Evolutionary conservation across 495 filamentous ascomycete species (phyloP).

Genomic region (Trichoderma gamsii): DNA sequence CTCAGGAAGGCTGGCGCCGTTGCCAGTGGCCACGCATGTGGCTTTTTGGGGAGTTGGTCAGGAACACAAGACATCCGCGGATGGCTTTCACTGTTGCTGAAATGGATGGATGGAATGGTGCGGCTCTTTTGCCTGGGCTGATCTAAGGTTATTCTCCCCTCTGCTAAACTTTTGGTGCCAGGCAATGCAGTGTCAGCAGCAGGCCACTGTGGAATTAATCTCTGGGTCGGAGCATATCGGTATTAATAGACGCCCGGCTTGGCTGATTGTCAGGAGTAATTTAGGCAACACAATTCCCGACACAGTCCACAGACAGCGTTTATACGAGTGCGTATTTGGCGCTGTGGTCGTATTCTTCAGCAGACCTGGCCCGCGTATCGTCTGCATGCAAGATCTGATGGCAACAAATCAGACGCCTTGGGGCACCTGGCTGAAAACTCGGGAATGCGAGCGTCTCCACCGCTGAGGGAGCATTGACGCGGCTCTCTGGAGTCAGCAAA

Average conservation of each 20-base stretch:
- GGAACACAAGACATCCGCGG: not conserved
- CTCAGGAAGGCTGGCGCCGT: not conserved
- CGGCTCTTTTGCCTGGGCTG: not conserved
- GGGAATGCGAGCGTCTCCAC: not conserved
- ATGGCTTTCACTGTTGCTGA: not conserved
- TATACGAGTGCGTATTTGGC: not conserved
- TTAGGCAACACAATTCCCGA: not conserved
- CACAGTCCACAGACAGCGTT: not conserved
- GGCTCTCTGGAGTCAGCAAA: not conserved
- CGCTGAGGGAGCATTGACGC: not conserved
- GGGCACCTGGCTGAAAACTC: not conserved
- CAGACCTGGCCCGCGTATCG: conserved; percentile 1
- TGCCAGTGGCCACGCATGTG: conserved; percentile 2
- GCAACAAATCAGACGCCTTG: not conserved
- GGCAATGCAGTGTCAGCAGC: too few species aligned
- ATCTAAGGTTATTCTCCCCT: too few species aligned
- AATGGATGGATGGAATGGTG: not conserved
- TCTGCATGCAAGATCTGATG: conserved; percentile 2
- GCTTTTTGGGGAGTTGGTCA: not conserved
- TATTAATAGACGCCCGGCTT: not conserved
- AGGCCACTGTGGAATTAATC: too few species aligned
- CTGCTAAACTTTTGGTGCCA: too few species aligned
- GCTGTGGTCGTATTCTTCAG: not conserved
- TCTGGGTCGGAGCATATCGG: not conserved
- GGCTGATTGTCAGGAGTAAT: too few species aligned